Evolutionary conservation across 805 yeast species (phyloP).

Genomic region (Lipomyces yamadae): DNA sequence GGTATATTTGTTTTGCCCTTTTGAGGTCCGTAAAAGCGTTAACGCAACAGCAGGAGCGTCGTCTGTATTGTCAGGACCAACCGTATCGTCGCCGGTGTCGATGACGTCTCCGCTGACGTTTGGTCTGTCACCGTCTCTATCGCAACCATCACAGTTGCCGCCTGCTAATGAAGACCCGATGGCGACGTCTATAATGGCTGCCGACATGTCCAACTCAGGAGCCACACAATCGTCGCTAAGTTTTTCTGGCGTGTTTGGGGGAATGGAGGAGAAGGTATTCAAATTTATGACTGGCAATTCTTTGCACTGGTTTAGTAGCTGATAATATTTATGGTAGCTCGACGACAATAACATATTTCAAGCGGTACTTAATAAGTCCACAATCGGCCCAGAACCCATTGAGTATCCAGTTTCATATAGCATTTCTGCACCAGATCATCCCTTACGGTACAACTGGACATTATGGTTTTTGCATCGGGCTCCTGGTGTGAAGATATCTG

Average conservation of each 20-base stretch:
- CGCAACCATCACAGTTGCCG: constrained; percentile 16
- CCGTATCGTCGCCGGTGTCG: constrained; percentile 8
- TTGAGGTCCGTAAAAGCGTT: not conserved
- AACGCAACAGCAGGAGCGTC: constrained; percentile 14
- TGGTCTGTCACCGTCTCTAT: constrained; percentile 6
- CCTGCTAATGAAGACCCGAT: constrained; percentile 7
- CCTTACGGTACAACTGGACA: constrained; percentile 90
- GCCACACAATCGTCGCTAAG: constrained; percentile 12
- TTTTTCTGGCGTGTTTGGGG: constrained; percentile 11
- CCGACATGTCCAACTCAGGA: constrained; percentile 11
- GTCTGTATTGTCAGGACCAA: constrained; percentile 15
- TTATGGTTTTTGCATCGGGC: constrained; percentile 94
- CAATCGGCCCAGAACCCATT: not conserved
- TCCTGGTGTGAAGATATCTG: constrained; percentile 65
- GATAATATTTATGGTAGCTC: constrained; percentile 7
- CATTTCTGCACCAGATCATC: constrained; percentile 54
- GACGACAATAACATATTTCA: constrained; percentile 17
- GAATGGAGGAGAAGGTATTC: constrained; percentile 18
- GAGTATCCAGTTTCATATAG: not conserved
- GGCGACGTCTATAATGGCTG: constrained; percentile 6
- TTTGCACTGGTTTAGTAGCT: not conserved
- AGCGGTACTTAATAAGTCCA: constrained; percentile 2
- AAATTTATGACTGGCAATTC: not conserved
- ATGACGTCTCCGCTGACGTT: constrained; percentile 12
- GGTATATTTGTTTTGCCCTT: too few relatives aligned